phyloP scores from a whole-genome alignment of 2,329 filamentous ascomycete species.

The Aschersonia sp. region DNA sequence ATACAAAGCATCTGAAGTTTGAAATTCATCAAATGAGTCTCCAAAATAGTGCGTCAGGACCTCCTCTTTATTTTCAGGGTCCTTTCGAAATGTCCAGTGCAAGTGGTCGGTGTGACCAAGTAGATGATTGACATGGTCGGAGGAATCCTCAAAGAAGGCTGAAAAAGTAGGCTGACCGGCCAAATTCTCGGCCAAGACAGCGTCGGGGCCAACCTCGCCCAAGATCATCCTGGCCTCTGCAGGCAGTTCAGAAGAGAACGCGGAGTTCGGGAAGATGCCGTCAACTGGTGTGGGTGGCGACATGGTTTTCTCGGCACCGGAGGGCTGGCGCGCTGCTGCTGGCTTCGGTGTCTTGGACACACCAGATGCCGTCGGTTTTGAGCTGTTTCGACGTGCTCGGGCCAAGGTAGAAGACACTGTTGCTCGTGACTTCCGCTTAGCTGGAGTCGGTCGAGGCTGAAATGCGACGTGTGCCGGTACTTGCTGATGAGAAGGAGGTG shows the following conservation, averaged over 20 bases:
- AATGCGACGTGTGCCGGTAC: not conserved
- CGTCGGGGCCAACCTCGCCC: slow-evolving; percentile 15
- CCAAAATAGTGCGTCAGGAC: no score
- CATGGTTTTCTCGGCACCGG: slow-evolving; percentile 5
- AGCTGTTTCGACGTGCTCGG: slow-evolving; percentile 1
- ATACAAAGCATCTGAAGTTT: not conserved
- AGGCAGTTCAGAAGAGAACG: slow-evolving; percentile 27
- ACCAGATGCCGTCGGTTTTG: not conserved
- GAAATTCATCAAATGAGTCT: not conserved
- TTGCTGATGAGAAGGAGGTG: not conserved
- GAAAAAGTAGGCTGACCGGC: slow-evolving; percentile 6
- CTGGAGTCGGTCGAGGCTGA: not conserved
- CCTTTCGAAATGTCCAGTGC: no score
- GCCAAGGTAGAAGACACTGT: not conserved
- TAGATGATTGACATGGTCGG: not conserved
- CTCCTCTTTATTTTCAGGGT: no score
- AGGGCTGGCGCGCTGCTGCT: not conserved
- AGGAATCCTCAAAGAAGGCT: not conserved
- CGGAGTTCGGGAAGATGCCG: slow-evolving; percentile 11
- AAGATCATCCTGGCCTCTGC: slow-evolving; percentile 27
- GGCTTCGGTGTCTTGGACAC: not conserved
- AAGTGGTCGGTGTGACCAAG: not conserved
- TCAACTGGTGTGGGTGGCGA: slow-evolving; percentile 7
- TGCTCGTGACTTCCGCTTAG: not conserved
- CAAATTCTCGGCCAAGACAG: slow-evolving; percentile 8